A percentile compares a stretch with the other conserved stretches of the same genome.
phyloP scores from a whole-genome alignment of 164 flowering plant genomes.

The Liriodendron chinense region DNA sequence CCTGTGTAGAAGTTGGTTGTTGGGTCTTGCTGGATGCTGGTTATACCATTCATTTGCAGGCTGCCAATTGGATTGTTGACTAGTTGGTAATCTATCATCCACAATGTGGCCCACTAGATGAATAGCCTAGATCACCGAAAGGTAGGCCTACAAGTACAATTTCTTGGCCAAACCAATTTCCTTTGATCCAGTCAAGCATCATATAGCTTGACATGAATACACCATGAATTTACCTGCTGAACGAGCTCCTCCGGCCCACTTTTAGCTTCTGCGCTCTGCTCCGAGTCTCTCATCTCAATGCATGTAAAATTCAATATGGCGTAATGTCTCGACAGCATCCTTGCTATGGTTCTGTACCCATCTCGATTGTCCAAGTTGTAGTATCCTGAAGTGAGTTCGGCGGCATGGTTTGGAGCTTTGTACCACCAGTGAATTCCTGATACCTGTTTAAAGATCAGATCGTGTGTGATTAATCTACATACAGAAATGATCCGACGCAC shows the following conservation, averaged over 20 bases:
- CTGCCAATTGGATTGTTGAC: too few species aligned
- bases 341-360: slow-evolving; percentile 80
- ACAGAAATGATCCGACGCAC: neutral
- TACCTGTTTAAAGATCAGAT: slow-evolving; percentile 37
- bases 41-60: too few species aligned
- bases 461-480: neutral
- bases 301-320: slow-evolving; percentile 78
- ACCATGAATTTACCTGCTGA: slow-evolving; percentile 57
- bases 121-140: too few species aligned
- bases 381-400: slow-evolving; percentile 79
- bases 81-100: too few species aligned
- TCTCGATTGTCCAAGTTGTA: slow-evolving; percentile 70
- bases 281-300: slow-evolving; percentile 75
- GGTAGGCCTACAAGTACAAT: too few species aligned
- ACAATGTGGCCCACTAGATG: too few species aligned
- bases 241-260: slow-evolving; percentile 81
- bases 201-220: neutral
- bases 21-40: too few species aligned
- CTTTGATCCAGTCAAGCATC: too few species aligned
- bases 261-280: slow-evolving; percentile 54
- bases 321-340: slow-evolving; percentile 71
- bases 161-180: too few species aligned
- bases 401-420: slow-evolving; percentile 59
- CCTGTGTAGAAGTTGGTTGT: too few species aligned
- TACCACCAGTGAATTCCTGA: slow-evolving; percentile 96